phyloP scores from a whole-genome alignment of 495 filamentous ascomycete species.

The Lophium mytilinum region DNA sequence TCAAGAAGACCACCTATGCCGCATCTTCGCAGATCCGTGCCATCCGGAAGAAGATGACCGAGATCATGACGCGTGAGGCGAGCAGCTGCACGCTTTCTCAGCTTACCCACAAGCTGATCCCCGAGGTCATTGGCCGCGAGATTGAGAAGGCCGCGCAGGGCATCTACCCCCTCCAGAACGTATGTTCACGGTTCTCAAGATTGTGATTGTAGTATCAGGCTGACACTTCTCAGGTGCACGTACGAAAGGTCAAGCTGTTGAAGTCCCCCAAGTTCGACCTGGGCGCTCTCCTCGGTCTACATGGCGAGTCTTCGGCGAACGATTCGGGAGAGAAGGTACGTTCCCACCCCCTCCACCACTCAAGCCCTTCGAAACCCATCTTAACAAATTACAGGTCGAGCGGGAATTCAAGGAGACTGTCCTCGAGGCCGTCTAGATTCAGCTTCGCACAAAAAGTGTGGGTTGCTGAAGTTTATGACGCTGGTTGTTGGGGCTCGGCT shows the following conservation, averaged over 20 bases:
- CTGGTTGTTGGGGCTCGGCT: background rate
- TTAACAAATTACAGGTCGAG: constrained; percentile 52
- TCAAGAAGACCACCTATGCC: constrained; percentile 99
- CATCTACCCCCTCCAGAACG: constrained; percentile 98
- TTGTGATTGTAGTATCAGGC: constrained; percentile 8
- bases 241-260: constrained; percentile 98
- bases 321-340: constrained; percentile 84
- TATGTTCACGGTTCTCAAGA: constrained; percentile 33
- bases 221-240: constrained; percentile 71
- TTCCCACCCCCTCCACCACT: background rate
- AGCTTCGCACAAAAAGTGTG: no score
- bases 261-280: constrained; percentile 99
- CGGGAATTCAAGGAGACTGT: constrained; percentile 97
- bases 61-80: constrained; percentile 96
- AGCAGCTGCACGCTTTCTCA: constrained; percentile 86
- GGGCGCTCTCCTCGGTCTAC: constrained; percentile 83
- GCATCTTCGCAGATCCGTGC: constrained; percentile 89
- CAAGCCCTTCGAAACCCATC: background rate
- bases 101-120: constrained; percentile 95
- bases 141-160: constrained; percentile 99
- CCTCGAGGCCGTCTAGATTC: constrained; percentile 76
- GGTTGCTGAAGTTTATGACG: background rate
- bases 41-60: constrained; percentile 98
- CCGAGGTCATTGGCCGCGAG: constrained; percentile 97
- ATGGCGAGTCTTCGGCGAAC: constrained; percentile 94